Base-by-base conservation (phyloP, 768 basidiomycete genomes). In the Suillus alpinus region DNA sequence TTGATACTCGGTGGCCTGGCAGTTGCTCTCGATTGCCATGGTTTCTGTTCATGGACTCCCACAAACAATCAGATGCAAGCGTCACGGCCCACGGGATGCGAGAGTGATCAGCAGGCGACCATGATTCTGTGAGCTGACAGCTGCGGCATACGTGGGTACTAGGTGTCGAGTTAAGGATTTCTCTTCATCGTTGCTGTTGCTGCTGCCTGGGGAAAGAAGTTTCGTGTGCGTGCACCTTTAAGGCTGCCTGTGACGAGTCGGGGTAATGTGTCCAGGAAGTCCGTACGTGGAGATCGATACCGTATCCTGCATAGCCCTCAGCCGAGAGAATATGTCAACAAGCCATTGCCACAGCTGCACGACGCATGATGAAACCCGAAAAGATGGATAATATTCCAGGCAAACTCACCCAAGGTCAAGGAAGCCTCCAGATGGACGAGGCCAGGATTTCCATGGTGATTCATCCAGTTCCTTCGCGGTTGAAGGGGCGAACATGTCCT, bases 251-350 rank as follows among this genome's bases (percentile, higher is more conserved):
- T 0, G 94, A 94, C 0, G 71, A 44, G 23, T 76, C 66, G 4
- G 94, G 86, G 71, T 94, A 98, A 63, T 85, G 79, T 0, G 77
- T 70, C 96, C 96, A 98, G 0, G 95, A 95, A 12, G 82, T 81
- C 14, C 96, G 86, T 1, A 87, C 84, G 8, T 94, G 88, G 6
- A 98, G 78, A 71, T 98, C 96, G 66, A 96, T 82, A 3, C 96
- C 96, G 59, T 81, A 77, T 10, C 96, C 96, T 0, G 68, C 59
- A 72, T 96, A 98, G 1, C 96, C 95, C 76, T 95, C 94, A 5
- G 86, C 75, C 20, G 81, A 72, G 2, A 97, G 83, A 47, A 97
- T 94, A 67, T 0, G 92, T 92, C 34, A 98, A 81, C 3, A 98
- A 81, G 1, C 94, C 96, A 65, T 98, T 98, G 0, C 96, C 96